phyloP scores from a whole-genome alignment of 371 early-diverging fungal species.

The Zychaea mexicana region DNA sequence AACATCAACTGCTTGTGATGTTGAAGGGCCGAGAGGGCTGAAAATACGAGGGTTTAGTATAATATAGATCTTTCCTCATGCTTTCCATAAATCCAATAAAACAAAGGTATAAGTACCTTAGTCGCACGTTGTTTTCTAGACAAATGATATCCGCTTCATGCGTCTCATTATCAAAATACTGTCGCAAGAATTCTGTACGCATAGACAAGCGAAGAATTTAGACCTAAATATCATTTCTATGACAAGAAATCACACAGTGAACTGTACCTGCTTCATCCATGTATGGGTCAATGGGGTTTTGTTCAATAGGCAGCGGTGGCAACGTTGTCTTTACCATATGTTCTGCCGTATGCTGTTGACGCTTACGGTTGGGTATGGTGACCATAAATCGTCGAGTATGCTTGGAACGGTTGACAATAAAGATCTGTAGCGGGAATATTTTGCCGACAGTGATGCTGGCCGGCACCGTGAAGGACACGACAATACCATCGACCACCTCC shows the following conservation, averaged over 20 bases:
- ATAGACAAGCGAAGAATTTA: not conserved
- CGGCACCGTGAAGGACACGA: slow-evolving; percentile 66
- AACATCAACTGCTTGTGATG: slow-evolving; percentile 73
- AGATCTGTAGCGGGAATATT: slow-evolving; percentile 72
- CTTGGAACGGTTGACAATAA: slow-evolving; percentile 75
- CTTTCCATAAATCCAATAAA: not conserved
- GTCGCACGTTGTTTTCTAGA: slow-evolving; percentile 69
- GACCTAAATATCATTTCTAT: not conserved
- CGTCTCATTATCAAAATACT: slow-evolving; percentile 66
- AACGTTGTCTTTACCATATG: slow-evolving; percentile 31
- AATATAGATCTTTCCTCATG: not conserved
- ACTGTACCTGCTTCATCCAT: slow-evolving; percentile 61
- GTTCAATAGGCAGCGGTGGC: slow-evolving; percentile 50
- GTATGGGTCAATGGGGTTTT: slow-evolving; percentile 56
- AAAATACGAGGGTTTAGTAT: not conserved
- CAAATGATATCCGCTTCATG: slow-evolving; percentile 75
- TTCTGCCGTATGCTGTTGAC: slow-evolving; percentile 37
- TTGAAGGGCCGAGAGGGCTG: slow-evolving; percentile 71
- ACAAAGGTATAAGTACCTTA: slow-evolving; percentile 41
- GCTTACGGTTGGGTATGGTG: slow-evolving; percentile 66
- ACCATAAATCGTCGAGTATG: slow-evolving; percentile 66
- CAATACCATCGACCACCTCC: slow-evolving; percentile 60
- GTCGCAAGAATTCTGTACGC: slow-evolving; percentile 54
- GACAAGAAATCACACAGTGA: not conserved
- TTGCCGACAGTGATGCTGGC: slow-evolving; percentile 51